Base-by-base conservation (phyloP, 73 alveolate species). In the Uronychia binucleata region DNA sequence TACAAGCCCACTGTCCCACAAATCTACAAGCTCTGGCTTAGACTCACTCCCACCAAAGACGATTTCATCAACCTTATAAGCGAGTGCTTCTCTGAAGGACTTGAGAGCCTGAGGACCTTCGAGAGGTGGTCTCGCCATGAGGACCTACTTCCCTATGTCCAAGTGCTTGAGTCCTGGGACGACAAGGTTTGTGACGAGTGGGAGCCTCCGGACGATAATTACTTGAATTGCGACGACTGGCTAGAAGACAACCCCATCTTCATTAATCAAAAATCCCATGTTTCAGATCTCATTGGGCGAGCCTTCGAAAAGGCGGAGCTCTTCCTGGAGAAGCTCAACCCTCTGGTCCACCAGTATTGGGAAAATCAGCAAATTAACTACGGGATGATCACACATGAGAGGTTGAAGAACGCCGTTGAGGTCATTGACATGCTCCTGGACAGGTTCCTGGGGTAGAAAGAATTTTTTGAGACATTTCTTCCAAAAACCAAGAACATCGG, bases 191-290 rank as follows among this genome's bases (percentile, higher is more conserved):
- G 98, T 30, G 98, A 94, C 32, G 97, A 92, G 31, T 94, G 98
- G 98, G 98, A 92, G n/a, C 98, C 95, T 46, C 98, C 98, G n/a
- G 98, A 94, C 85, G 94, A 94, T 14, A 86, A 94, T 78, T 89
- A 92, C 75, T 88, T 94, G 57, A 88, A 92, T 90, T 94, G 97
- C 75, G 95, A 93, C n/a, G 95, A 91, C 35, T 94, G 98, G 98
- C 91, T 94, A n/a, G 93, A 94, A 80, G 95, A 86, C 29, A 75
- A 90, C 29, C 60, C 34, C 26, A 74, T 85, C 77, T 85, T 78
- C 57, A 31, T 76, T 80, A 85, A 80, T 34, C 78, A 85, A 29
- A 33, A 75, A 26, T 46, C 46, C 58, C 30, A 29, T 13, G 58
- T 90, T 11, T 33, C 77, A 27, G 28, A 80, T 14, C 77, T 80